These are phyloP conservation scores for Thoreauomyces humboldtii DNA, from an alignment of 192 early-diverging fungal genomes.

Conservation along the genomic window DNA sequence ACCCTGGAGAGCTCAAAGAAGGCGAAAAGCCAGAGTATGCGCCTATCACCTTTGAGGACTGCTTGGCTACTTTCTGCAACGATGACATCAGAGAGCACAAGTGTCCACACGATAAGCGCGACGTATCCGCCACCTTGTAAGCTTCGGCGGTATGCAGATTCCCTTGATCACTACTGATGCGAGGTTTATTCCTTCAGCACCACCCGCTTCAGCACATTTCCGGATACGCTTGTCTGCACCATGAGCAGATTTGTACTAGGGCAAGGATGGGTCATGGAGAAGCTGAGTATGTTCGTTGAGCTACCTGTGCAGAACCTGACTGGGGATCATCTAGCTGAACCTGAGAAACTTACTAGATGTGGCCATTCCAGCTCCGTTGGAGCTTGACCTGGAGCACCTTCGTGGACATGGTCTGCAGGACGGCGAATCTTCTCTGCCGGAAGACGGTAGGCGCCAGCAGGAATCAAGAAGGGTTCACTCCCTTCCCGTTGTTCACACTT, in stretches of 20 bases:
- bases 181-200: too few species aligned
- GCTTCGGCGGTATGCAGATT: too few species aligned
- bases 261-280: constrained; percentile 48
- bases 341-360: constrained; percentile 29
- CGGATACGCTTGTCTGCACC: constrained; percentile 73
- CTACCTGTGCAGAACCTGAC: neutral
- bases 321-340: too few species aligned
- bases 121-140: constrained; percentile 35
- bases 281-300: constrained; percentile 35
- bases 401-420: constrained; percentile 57
- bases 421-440: constrained; percentile 75
- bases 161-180: too few species aligned
- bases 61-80: constrained; percentile 68
- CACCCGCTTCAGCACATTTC: constrained; percentile 60
- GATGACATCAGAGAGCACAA: constrained; percentile 67
- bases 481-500: neutral
- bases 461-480: too few species aligned
- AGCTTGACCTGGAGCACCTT: constrained; percentile 66
- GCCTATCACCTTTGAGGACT: constrained; percentile 66
- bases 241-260: constrained; percentile 51
- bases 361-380: constrained; percentile 37
- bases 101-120: constrained; percentile 59
- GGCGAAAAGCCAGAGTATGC: constrained; percentile 35
- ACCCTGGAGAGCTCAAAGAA: constrained; percentile 63
- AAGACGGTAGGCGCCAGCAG: too few species aligned